phyloP scores from a whole-genome alignment of 768 basidiomycete species.

The Hydnomerulius pinastri region DNA sequence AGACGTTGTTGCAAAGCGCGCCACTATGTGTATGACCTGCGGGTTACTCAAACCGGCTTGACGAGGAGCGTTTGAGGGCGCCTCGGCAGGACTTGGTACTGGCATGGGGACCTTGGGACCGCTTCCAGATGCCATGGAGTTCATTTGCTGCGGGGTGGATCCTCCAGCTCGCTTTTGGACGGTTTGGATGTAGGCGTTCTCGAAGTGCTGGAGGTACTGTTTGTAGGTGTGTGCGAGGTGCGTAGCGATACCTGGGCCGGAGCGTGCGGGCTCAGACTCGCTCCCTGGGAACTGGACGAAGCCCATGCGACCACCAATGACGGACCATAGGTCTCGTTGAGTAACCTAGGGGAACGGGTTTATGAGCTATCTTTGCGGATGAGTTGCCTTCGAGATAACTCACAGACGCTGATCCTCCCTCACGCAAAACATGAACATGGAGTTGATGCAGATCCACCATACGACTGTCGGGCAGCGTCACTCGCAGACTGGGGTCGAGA shows the following conservation, averaged over 20 bases:
- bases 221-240: constrained; percentile 63
- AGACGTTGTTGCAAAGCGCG: constrained; percentile 48
- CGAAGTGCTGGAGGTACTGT: constrained; percentile 57
- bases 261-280: constrained; percentile 59
- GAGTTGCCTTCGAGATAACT: constrained; percentile 17
- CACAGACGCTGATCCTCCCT: constrained; percentile 55
- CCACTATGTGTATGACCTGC: constrained; percentile 44
- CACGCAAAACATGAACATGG: constrained; percentile 58
- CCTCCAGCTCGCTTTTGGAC: constrained; percentile 28
- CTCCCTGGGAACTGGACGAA: constrained; percentile 65
- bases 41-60: constrained; percentile 14
- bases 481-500: constrained; percentile 40
- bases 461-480: constrained; percentile 53
- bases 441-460: constrained; percentile 60
- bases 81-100: constrained; percentile 21
- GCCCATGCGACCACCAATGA: constrained; percentile 68
- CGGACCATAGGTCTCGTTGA: constrained; percentile 58
- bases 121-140: constrained; percentile 11
- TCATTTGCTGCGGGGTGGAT: constrained; percentile 18
- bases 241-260: constrained; percentile 61
- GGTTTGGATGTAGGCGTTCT: constrained; percentile 51
- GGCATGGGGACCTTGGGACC: constrained; percentile 5
- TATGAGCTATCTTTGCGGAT: constrained; percentile 7
- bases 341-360: constrained; percentile 45
- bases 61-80: constrained; percentile 17